Percentiles rank a stretch among this genome's conserved stretches.
Evolutionary conservation across 2,329 filamentous ascomycete genomes (phyloP).

Genomic region (Stagonosporopsis cucurbitacearum): DNA sequence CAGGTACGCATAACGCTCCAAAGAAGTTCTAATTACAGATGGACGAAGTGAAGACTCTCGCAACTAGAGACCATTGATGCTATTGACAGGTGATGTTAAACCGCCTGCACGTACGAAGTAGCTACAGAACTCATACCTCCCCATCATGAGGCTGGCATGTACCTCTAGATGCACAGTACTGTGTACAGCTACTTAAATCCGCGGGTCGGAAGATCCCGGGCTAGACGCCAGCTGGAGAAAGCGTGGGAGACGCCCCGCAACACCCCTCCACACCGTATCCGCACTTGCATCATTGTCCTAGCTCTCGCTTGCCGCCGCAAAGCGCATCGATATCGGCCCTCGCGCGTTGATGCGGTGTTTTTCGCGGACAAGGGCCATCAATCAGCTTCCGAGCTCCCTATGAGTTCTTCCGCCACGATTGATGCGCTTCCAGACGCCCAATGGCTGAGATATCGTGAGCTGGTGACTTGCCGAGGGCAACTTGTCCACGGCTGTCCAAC

Average conservation of each 20-base stretch:
- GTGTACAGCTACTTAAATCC: slow-evolving; percentile 28
- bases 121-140: neutral
- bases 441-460: slow-evolving; percentile 35
- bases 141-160: slow-evolving; percentile 7
- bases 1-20: slow-evolving; percentile 7
- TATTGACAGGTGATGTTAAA: neutral
- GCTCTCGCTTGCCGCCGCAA: slow-evolving; percentile 31
- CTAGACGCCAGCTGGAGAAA: slow-evolving; percentile 16
- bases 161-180: neutral
- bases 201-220: slow-evolving; percentile 41
- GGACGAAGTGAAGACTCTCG: neutral
- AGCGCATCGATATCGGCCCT: slow-evolving; percentile 27
- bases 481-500: slow-evolving; percentile 26
- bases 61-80: neutral
- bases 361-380: slow-evolving; percentile 12
- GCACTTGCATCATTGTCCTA: slow-evolving; percentile 33
- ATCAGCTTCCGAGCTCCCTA: slow-evolving; percentile 14
- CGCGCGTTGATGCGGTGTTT: slow-evolving; percentile 10
- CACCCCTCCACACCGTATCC: slow-evolving; percentile 20
- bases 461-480: slow-evolving; percentile 44
- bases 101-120: neutral
- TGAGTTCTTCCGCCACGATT: slow-evolving; percentile 15
- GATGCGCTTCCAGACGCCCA: neutral
- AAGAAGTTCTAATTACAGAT: neutral
- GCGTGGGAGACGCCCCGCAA: slow-evolving; percentile 24